Base-by-base conservation (phyloP, 495 filamentous ascomycete genomes). In the Jackrogersella multiformis region DNA sequence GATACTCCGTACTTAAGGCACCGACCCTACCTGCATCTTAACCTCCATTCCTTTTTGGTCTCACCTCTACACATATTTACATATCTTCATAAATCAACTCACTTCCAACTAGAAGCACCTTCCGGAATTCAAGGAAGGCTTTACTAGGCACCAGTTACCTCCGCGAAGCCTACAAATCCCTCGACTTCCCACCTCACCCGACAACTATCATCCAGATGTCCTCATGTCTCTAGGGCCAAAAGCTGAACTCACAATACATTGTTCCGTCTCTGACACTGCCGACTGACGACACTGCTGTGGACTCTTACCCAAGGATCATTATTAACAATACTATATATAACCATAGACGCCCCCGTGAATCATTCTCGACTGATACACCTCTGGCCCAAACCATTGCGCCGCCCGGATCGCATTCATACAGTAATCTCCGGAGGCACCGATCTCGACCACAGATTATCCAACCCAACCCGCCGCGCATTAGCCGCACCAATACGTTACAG, bases 171-270 rank as follows among this genome's bases (percentile, higher is more conserved):
- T 70, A 70, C 63, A 66, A 54, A 70, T 63, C 26, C 61, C 61
- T 61, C 58, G 54, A 46, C 52, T n/a, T 63, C 52, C 58, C 67
- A 44, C 54, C n/a, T 21, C 57, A 48, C 36, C 20, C 8, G 16
- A 44, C 10, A 56, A 48, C 20, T 66, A 23, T 46, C 23, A 24
- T 38, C 59, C 66, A 61, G 68, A 78, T 78, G 76, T 74, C 72
- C 77, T 66, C 77, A 79, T 80, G 76, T 81, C 79, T 76, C 71
- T 81, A 76, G 77, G 57, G 62, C 68, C 64, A 71, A 60, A 70
- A 69, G 35, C 64, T 66, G 69, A 61, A 74, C 66, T 69, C 65
- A 56, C 66, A 63, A 73, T 71, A 45, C 61, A 76, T 69, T 70
- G 28, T 70, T 74, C 73, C 66, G 73, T 77, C 72, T 75, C 72